Evolutionary conservation across 23 red algal species (phyloP).

Genomic region (Agarophyton chilense): DNA sequence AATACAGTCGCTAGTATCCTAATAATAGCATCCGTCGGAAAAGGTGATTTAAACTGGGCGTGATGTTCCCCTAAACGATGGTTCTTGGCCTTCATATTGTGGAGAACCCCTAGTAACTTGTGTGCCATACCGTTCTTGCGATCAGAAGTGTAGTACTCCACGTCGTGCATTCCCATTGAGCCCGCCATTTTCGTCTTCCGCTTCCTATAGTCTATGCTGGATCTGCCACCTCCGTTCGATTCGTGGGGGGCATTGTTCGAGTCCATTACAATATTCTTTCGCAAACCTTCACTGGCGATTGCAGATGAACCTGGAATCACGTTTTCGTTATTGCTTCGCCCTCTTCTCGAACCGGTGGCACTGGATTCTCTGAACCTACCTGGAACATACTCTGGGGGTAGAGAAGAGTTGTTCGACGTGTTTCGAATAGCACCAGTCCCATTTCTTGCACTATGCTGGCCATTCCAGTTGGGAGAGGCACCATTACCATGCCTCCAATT

Average conservation of each 20-base stretch:
- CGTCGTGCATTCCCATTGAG: slow-evolving; percentile 76
- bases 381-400: slow-evolving; percentile 46
- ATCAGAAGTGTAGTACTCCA: slow-evolving; percentile 62
- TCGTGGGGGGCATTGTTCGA: background rate
- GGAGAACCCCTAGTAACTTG: slow-evolving; percentile 48
- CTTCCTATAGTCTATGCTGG: background rate
- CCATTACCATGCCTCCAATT: background rate
- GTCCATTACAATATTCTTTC: background rate
- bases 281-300: background rate
- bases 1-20: slow-evolving; percentile 26
- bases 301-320: background rate
- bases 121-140: slow-evolving; percentile 35
- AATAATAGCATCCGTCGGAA: slow-evolving; percentile 29
- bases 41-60: slow-evolving; percentile 57
- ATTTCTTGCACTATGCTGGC: background rate
- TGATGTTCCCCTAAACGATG: slow-evolving; percentile 47
- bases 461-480: background rate
- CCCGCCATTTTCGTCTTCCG: slow-evolving; percentile 46
- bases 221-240: background rate
- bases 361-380: slow-evolving; percentile 34
- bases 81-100: slow-evolving; percentile 68
- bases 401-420: slow-evolving; percentile 22
- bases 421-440: slow-evolving; percentile 16
- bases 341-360: slow-evolving; percentile 17
- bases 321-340: slow-evolving; percentile 20